Base-by-base conservation (phyloP, 2,329 filamentous ascomycete genomes). In the Colletotrichum coccodes region DNA sequence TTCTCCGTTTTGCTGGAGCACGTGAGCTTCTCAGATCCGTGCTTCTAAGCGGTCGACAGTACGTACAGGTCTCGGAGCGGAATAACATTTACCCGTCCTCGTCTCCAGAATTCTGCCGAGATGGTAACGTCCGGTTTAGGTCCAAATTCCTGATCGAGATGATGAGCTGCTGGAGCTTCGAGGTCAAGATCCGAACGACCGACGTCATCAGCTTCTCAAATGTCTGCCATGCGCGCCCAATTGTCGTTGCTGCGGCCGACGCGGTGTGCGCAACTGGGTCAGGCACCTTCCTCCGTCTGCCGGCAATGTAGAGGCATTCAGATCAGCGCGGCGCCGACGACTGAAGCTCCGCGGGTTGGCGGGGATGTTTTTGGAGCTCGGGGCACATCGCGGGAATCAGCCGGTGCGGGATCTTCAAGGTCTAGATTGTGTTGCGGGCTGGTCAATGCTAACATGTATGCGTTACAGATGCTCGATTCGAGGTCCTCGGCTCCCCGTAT, bases 401-500 rank as follows among this genome's bases (percentile, higher is more conserved):
- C 87, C 60, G 87, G 87, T 89, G 82, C 49, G 75, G 32, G 8
- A 38, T 11, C 18, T 11, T 11, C 4, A 21, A 18, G 28, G 6
- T 21, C 21, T 11, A 12, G 36, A 26, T 18, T 7, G 7, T 16
- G 5, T 32, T 6, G 2, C 14, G 14, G 3, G 1, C 5, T 3
- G 5, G 1, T n/a, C 1, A 16, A 38, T 56, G 42, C 65, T 64
- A 23, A 63, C 34, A 30, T 38, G 12, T 11, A 14, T 8, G 9
- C 38, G 2, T 23, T 8, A 14, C 74, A 98, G 96, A 98, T 87
- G 96, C 96, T 62, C 91, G 91, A 66, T 99, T 99, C 80, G 94
- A 98, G 81, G 94, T 98, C 54, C 85, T 99, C 72, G 96, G 96
- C 71, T 89, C 93, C 28, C 94, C 95, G 1, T 96, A 96, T 81